Evolutionary conservation across 179 eudicot genomes (phyloP).

Genomic region (Corrigiola litoralis): DNA sequence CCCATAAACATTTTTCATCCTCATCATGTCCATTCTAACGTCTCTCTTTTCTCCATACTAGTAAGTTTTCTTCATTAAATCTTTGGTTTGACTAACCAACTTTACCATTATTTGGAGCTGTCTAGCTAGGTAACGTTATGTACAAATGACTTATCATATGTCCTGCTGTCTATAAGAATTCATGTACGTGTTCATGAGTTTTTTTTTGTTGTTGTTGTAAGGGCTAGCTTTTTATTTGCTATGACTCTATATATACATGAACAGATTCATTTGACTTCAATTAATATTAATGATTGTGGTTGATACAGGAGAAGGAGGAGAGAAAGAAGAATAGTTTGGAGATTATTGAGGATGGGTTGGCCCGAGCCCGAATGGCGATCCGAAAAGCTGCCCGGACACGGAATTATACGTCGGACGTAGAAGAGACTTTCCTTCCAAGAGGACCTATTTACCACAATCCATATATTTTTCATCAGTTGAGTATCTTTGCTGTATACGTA

Average conservation of each 20-base stretch:
- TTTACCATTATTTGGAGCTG: too few relatives aligned
- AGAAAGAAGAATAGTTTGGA: slow-evolving; percentile 1
- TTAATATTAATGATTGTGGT: not conserved
- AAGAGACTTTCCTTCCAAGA: slow-evolving; percentile 25
- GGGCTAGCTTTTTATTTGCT: too few relatives aligned
- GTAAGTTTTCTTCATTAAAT: slow-evolving; percentile 4
- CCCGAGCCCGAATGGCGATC: slow-evolving; percentile 30
- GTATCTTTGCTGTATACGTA: not conserved
- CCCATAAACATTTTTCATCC: slow-evolving; percentile 3
- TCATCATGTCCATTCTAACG: not conserved
- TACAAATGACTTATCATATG: not conserved
- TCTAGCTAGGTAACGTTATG: not conserved
- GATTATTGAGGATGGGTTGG: slow-evolving; percentile 29
- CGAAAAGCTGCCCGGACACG: slow-evolving; percentile 18
- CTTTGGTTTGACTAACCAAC: not conserved
- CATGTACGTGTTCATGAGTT: too few relatives aligned
- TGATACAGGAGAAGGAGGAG: not conserved
- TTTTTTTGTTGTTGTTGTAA: too few relatives aligned
- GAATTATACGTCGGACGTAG: slow-evolving; percentile 7
- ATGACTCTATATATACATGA: too few relatives aligned
- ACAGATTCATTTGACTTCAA: not conserved
- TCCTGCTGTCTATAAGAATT: too few relatives aligned
- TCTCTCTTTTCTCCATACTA: not conserved
- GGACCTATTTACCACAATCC: slow-evolving; percentile 30
- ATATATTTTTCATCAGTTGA: slow-evolving; percentile 31